phyloP scores from a whole-genome alignment of 352 stramenopile species.

The Pythium monospermum region DNA sequence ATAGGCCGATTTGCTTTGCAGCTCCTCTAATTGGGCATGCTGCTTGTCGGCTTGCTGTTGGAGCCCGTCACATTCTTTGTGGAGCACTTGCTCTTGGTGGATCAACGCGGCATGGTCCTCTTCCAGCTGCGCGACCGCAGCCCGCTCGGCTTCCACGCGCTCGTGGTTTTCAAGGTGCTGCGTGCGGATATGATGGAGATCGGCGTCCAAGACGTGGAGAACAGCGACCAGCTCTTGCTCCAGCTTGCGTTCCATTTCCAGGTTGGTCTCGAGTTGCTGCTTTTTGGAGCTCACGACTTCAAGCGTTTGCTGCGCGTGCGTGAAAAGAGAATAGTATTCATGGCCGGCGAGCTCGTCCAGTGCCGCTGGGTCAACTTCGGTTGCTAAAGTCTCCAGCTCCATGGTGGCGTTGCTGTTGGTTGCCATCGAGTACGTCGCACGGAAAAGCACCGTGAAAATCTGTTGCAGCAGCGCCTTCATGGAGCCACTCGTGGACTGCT shows the following conservation, averaged over 20 bases:
- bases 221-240: constrained; percentile 29
- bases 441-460: constrained; percentile 15
- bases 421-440: constrained; percentile 15
- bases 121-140: constrained; percentile 36
- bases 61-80: constrained; percentile 41
- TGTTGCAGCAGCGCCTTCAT: constrained; percentile 31
- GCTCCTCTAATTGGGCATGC: constrained; percentile 28
- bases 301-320: constrained; percentile 14
- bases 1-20: constrained; percentile 44
- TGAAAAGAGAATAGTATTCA: constrained; percentile 29
- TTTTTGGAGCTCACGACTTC: constrained; percentile 9
- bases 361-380: constrained; percentile 6
- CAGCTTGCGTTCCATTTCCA: constrained; percentile 46
- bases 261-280: constrained; percentile 21
- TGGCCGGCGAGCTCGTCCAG: constrained; percentile 11
- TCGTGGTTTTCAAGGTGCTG: constrained; percentile 32
- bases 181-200: constrained; percentile 30
- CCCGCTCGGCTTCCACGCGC: constrained; percentile 36
- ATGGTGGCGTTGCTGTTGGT: not conserved
- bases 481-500: constrained; percentile 10
- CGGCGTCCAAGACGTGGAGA: constrained; percentile 31
- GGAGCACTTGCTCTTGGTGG: constrained; percentile 34
- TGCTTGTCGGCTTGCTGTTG: constrained; percentile 38
- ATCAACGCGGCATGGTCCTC: constrained; percentile 42
- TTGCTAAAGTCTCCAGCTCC: not conserved